These are phyloP conservation scores for Phoenix roebelenii DNA, from an alignment of 176 grass and related monocot genomes.

Conservation along the genomic window DNA sequence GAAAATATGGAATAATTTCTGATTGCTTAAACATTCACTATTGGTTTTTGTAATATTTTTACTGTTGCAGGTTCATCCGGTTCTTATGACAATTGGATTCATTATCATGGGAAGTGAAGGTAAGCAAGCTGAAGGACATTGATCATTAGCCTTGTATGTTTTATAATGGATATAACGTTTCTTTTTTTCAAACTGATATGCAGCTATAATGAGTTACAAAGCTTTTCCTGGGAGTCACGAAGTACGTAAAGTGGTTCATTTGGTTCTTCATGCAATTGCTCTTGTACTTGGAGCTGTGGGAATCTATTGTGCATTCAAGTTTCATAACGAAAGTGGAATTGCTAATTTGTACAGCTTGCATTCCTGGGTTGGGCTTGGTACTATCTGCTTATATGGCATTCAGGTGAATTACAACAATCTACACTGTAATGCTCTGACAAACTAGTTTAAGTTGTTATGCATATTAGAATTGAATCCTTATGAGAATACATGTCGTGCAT, in stretches of 20 bases:
- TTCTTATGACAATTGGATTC: conserved; percentile 59
- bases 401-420: conserved; percentile 34
- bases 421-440: too few species aligned
- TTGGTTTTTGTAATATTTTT: conserved; percentile 1
- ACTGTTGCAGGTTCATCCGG: conserved; percentile 61
- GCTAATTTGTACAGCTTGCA: conserved; percentile 88
- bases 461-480: too few species aligned
- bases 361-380: conserved; percentile 82
- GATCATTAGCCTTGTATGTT: background rate
- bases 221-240: conserved; percentile 52
- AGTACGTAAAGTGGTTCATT: conserved; percentile 51
- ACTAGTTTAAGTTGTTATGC: too few species aligned
- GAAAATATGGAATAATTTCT: background rate
- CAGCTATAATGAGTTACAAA: conserved; percentile 91
- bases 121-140: background rate
- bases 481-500: too few species aligned
- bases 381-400: conserved; percentile 54
- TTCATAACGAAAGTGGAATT: conserved; percentile 88
- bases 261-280: conserved; percentile 56
- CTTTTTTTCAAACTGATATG: background rate
- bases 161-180: too few species aligned
- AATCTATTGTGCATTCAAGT: conserved; percentile 80
- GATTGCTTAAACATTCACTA: background rate
- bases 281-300: conserved; percentile 59
- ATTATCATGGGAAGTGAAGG: conserved; percentile 64